Evolutionary conservation across 2,329 filamentous ascomycete genomes (phyloP), one percentile per base, ranked within the genome.

Genomic region (Aspergillus transmontanensis): DNA sequence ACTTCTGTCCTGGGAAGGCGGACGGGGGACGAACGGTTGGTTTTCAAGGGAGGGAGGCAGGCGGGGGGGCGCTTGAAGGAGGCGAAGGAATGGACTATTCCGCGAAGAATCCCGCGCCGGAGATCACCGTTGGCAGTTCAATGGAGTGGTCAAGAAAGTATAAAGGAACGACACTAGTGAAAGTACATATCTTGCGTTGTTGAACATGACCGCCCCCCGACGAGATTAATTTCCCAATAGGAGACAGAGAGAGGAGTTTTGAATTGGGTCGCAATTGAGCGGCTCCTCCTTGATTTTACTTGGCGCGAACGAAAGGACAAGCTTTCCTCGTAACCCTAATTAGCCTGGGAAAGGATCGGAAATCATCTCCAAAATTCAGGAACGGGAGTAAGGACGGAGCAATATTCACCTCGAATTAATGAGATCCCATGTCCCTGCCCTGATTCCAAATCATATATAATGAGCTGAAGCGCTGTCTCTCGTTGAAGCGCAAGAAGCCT

Each of bases 191-290:
- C 16, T 48, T 58, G 58, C 58, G 57, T 57, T 62, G 57, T 60
- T 46, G 57, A 65, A 48, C 67, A 69, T 68, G 66, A 65, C 66
- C 62, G 46, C 45, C 61, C 61, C 59, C 58, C 48, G 63, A 63
- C 63, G 58, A 58, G 32, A 60, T 55, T 43, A 55, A 59, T 53
- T 36, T 45, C 43, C 58, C 60, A 56, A 16, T n/a, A 54, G 36
- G 43, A 59, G 59, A 51, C 21, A 54, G 59, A 19, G 59, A 65
- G 69, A 66, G 57, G 65, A 66, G 58, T 50, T 26, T 50, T 46
- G 39, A 30, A n/a, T 43, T 48, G 55, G 57, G 41, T 57, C 23
- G 55, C 30, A 26, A 50, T 48, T 30, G 32, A 21, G n/a, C 26
- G 43, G n/a, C 46, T 48, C 26, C 50, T 53, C 50, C 50, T 53